Conservation (phyloP, 768 basidiomycete genomes). For the Russula virescens region DNA sequence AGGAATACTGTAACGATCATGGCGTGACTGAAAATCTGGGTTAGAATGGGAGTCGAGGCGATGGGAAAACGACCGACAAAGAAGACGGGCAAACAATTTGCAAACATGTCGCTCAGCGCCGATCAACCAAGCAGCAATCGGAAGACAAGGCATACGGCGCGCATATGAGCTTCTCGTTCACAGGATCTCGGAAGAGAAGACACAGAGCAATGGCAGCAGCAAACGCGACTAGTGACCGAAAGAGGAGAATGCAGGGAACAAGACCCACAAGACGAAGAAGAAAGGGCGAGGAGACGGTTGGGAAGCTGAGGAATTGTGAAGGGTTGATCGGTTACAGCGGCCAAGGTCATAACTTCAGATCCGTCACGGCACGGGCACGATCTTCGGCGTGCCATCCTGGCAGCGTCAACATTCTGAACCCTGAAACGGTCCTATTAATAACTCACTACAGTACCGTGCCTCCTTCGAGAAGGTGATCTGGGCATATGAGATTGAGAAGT, state of each 20-base stretch:
- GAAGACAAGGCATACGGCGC: background rate
- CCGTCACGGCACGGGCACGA: too few species aligned
- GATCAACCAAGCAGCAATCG: background rate
- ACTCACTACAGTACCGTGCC: too few species aligned
- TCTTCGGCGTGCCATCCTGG: background rate
- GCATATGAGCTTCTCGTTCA: background rate
- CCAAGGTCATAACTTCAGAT: background rate
- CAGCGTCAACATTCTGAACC: background rate
- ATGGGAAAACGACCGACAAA: background rate
- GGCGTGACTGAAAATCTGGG: background rate
- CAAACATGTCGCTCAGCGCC: background rate
- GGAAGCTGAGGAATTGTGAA: background rate
- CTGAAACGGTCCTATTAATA: background rate
- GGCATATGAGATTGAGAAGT: background rate
- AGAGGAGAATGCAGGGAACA: background rate
- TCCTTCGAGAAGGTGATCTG: background rate
- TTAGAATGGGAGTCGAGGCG: background rate
- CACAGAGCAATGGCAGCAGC: background rate
- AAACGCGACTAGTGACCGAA: background rate
- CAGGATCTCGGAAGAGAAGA: background rate
- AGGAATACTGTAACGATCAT: background rate
- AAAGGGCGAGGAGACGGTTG: background rate
- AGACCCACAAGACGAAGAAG: background rate
- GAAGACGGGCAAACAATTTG: background rate
- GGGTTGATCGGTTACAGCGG: background rate